phyloP scores from a whole-genome alignment of 75 land plant species.

The Sequoia sempervirens region DNA sequence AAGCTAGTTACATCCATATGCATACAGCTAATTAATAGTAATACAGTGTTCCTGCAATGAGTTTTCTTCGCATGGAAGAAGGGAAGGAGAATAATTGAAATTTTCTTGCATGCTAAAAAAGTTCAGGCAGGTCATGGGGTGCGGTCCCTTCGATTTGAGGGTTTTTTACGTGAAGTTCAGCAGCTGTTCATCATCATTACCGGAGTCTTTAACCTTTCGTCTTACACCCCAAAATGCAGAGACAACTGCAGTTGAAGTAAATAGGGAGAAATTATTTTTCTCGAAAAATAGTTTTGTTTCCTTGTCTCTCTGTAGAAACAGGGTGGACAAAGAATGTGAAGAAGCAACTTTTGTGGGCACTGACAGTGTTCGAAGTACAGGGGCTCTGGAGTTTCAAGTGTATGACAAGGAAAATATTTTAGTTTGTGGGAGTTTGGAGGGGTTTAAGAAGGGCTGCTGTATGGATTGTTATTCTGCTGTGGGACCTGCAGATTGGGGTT shows the following conservation, averaged over 20 bases:
- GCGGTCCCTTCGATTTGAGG: not conserved
- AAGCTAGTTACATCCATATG: no score
- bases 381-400: conserved; percentile 67
- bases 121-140: not conserved
- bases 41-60: no score
- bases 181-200: conserved; percentile 16
- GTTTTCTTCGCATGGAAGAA: no score
- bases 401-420: conserved; percentile 51
- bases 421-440: conserved; percentile 56
- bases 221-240: conserved; percentile 49
- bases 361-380: conserved; percentile 61
- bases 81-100: no score
- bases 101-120: not conserved
- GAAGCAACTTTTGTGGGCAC: conserved; percentile 85
- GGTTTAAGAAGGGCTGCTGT: conserved; percentile 46
- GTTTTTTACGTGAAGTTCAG: not conserved
- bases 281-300: conserved; percentile 41
- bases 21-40: no score
- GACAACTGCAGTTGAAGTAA: conserved; percentile 60
- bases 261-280: conserved; percentile 47
- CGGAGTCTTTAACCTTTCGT: conserved; percentile 62
- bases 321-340: conserved; percentile 71
- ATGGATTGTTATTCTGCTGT: conserved; percentile 66
- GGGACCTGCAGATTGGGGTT: conserved; percentile 18
- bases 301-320: conserved; percentile 49